Percentiles rank a stretch among this genome's conserved stretches.
phyloP scores from a whole-genome alignment of 345 rosid species.

The Firmiana major region DNA sequence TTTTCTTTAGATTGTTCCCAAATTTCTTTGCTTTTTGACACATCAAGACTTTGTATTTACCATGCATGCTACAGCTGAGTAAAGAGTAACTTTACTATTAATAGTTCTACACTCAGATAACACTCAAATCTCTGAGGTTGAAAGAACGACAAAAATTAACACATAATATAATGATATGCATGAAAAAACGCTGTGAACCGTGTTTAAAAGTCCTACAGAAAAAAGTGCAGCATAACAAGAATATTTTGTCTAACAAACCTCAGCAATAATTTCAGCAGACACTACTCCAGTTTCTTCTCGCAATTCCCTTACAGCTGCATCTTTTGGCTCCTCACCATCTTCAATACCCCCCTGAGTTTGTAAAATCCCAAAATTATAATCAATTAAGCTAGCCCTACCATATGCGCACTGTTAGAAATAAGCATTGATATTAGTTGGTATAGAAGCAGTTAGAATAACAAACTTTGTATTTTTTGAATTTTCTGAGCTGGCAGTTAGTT shows the following conservation, averaged over 20 bases:
- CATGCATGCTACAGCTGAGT: background rate
- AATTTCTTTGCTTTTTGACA: background rate
- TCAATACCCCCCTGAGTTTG: slow-evolving; percentile 78
- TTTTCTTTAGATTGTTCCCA: background rate
- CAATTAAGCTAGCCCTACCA: background rate
- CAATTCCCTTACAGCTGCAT: slow-evolving; percentile 82
- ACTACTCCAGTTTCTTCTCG: slow-evolving; percentile 88
- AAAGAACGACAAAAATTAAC: background rate
- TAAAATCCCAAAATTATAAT: slow-evolving; percentile 10
- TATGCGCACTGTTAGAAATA: too few relatives aligned
- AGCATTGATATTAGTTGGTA: too few relatives aligned
- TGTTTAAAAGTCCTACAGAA: background rate
- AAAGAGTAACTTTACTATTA: too few relatives aligned
- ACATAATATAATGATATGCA: background rate
- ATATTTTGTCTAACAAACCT: slow-evolving; percentile 38
- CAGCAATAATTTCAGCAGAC: slow-evolving; percentile 78
- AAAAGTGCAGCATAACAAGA: slow-evolving; percentile 1
- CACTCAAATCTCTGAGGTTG: too few relatives aligned
- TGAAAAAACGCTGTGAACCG: background rate
- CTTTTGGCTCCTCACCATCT: slow-evolving; percentile 88
- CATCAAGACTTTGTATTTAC: background rate
- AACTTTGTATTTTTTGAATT: too few relatives aligned
- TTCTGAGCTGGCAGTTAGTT: too few relatives aligned
- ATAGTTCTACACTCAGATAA: background rate
- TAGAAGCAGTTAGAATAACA: too few relatives aligned